Evolutionary conservation across 2,329 filamentous ascomycete species (phyloP).

Genomic region (Chaetomium olivaceum): DNA sequence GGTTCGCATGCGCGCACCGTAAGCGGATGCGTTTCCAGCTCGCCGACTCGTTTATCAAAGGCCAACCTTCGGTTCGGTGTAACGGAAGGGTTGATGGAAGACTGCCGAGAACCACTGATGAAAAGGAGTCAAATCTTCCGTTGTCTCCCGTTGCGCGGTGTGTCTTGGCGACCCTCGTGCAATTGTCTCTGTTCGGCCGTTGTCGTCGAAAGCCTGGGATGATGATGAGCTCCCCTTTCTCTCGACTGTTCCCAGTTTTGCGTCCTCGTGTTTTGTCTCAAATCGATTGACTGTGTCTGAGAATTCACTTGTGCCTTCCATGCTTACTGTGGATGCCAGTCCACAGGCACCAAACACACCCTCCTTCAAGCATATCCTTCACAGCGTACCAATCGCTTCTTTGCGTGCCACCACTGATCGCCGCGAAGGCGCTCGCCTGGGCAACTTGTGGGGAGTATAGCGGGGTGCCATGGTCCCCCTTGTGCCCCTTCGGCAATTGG

Average conservation of each 20-base stretch:
- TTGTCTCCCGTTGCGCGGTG: neutral
- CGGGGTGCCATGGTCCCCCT: conserved; percentile 9
- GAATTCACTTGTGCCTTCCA: neutral
- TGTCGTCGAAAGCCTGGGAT: neutral
- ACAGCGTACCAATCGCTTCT: conserved; percentile 8
- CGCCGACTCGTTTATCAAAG: conserved; percentile 26
- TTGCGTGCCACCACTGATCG: conserved; percentile 10
- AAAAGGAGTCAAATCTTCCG: conserved; percentile 19
- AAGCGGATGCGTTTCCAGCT: conserved; percentile 11
- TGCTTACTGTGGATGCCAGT: conserved; percentile 7
- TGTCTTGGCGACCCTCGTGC: conserved; percentile 7
- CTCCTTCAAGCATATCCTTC: neutral
- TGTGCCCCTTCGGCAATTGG: conserved; percentile 30
- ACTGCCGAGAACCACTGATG: conserved; percentile 15
- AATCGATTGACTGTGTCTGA: neutral
- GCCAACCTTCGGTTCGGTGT: conserved; percentile 20
- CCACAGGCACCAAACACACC: neutral
- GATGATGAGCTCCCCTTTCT: neutral
- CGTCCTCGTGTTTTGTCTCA: neutral
- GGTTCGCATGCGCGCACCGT: neutral
- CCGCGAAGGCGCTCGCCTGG: conserved; percentile 10
- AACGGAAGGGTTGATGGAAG: conserved; percentile 28
- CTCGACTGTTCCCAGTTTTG: neutral
- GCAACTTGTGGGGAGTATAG: conserved; percentile 2
- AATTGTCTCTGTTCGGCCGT: conserved; percentile 19